phyloP scores from a whole-genome alignment of 805 yeast species.

The Maudiozyma pseudohumilis region DNA sequence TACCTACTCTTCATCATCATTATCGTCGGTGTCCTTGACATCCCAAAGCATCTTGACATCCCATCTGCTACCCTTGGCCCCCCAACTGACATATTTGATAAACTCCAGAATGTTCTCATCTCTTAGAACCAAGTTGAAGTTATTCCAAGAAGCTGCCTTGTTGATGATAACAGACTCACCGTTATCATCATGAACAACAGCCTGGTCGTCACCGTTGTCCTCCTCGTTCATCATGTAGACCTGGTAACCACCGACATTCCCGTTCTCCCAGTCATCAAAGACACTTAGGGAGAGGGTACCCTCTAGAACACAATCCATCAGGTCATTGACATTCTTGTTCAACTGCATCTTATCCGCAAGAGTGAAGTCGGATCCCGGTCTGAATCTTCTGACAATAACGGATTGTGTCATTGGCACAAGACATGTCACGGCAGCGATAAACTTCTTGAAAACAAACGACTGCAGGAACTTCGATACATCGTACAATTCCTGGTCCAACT shows the following conservation, averaged over 20 bases:
- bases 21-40: slow-evolving; percentile 35
- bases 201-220: slow-evolving; percentile 61
- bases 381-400: slow-evolving; percentile 68
- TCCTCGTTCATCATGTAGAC: slow-evolving; percentile 65
- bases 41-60: slow-evolving; percentile 78
- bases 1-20: slow-evolving; percentile 2
- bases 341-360: slow-evolving; percentile 57
- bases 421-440: slow-evolving; percentile 56
- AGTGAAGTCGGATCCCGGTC: slow-evolving; percentile 93
- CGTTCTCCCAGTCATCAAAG: slow-evolving; percentile 67
- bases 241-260: slow-evolving; percentile 94
- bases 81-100: slow-evolving; percentile 80
- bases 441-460: slow-evolving; percentile 55
- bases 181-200: slow-evolving; percentile 55
- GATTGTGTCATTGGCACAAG: slow-evolving; percentile 56
- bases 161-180: slow-evolving; percentile 74
- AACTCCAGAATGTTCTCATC: slow-evolving; percentile 85
- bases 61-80: slow-evolving; percentile 89
- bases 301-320: slow-evolving; percentile 41
- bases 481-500: slow-evolving; percentile 34
- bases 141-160: slow-evolving; percentile 77
- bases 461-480: slow-evolving; percentile 50
- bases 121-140: slow-evolving; percentile 62
- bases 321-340: slow-evolving; percentile 31
- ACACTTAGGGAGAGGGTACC: slow-evolving; percentile 81